Evolutionary conservation across 164 flowering plant genomes (phyloP), one percentile per base, ranked within the genome.

Genomic region (Macadamia tetraphylla): DNA sequence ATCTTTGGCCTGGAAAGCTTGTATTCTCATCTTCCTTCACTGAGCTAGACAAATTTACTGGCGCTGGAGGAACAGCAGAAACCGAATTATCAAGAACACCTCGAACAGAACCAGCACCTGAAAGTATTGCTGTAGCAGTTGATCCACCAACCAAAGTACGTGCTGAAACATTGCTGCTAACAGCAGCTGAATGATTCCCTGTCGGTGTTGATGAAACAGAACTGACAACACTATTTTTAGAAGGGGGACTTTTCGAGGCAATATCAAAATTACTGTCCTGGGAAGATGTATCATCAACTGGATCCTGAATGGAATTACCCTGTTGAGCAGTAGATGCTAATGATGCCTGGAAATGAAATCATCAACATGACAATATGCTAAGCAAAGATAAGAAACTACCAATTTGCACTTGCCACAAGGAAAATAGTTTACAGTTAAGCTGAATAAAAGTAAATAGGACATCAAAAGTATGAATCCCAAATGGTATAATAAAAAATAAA

Each of bases 1-100:
- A 63, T 74, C 83, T 76, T 56, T 75, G 86, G 48, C 79, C 89
- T 71, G 96, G 91, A 58, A 88, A 77, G 66, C 73, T 82, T n/a
- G 75, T 62, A 69, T 70, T 61, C 29, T 95, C 97, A 71, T 89
- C 99, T 72, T 92, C 98, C 78, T 88, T 88, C 2, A 74, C 67
- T 15, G 89, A 66, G 78, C 13, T 75, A 60, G 93, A 60, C 29
- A 88, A 63, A 73, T 74, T 79, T 58, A 72, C 62, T 40, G 94
- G 81, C 32, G 93, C 79, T 49, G 91, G 74, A 29, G 84, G 66
- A 68, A 65, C 71, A 64, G 77, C 32, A 74, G 81, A 75, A 75
- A 75, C 75, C 18, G 83, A 66, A 73, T 65, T 81, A 55, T 90
- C 96, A 70, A 80, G 30, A 15, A 63, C 78, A 71, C 77, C 80